Evolutionary conservation across 2,329 filamentous ascomycete species (phyloP).

Genomic region (Samsoniella hepiali): DNA sequence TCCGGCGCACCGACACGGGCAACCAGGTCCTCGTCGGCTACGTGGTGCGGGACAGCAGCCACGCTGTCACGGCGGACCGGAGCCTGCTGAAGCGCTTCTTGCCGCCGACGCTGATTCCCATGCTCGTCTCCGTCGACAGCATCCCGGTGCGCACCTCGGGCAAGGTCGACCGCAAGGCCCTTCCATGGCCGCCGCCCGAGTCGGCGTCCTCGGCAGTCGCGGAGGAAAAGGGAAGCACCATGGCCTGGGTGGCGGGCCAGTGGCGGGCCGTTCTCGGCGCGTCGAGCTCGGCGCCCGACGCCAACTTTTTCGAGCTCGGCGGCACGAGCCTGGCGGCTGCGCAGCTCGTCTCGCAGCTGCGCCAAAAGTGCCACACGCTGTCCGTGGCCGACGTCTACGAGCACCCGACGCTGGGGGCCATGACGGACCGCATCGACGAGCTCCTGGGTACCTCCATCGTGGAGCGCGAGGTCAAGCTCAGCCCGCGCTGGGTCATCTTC

Average conservation of each 20-base stretch:
- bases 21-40: conserved; percentile 25
- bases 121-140: conserved; percentile 23
- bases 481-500: conserved; percentile 22
- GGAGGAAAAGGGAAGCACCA: conserved; percentile 8
- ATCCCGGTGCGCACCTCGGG: conserved; percentile 24
- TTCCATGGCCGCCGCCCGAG: conserved; percentile 17
- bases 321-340: conserved; percentile 25
- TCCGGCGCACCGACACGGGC: conserved; percentile 23
- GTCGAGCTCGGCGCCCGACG: conserved; percentile 11
- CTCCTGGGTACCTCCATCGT: conserved; percentile 19
- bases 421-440: conserved; percentile 21
- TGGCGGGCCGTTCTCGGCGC: conserved; percentile 24
- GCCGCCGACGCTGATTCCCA: conserved; percentile 23
- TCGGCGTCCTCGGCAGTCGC: background rate
- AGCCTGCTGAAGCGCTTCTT: conserved; percentile 18
- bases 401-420: conserved; percentile 20
- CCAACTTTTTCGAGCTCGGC: conserved; percentile 25
- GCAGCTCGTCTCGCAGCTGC: conserved; percentile 25
- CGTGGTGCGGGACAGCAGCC: conserved; percentile 19
- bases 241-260: conserved; percentile 23
- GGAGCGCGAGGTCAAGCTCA: conserved; percentile 21
- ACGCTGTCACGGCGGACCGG: conserved; percentile 6
- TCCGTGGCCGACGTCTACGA: conserved; percentile 26
- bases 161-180: conserved; percentile 25
- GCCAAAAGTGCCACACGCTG: conserved; percentile 21